Base-by-base conservation (phyloP, 2,329 filamentous ascomycete genomes). In the Exophiala sp. region DNA sequence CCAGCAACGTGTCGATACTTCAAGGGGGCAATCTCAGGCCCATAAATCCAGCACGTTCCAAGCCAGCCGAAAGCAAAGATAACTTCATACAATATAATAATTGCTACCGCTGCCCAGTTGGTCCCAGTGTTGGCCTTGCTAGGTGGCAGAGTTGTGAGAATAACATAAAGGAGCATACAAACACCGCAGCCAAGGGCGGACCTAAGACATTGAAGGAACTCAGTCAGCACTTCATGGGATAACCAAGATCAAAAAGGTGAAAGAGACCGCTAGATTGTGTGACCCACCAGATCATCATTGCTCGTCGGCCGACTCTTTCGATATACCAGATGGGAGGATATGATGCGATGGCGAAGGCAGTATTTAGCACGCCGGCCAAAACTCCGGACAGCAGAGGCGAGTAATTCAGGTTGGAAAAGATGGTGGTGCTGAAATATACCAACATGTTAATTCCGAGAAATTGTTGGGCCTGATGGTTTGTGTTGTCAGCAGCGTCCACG, bases 281-380 rank as follows among this genome's bases (percentile, higher is more conserved):
- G 0, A 83, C 83, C 50, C 87, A 87, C 59, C 88, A 82, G 11
- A 90, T 71, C 85, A 91, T 90, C 57, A 90, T 78, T 64, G 82
- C 80, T 14, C 87, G 79, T 33, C 87, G 74, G n/a, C 78, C 78
- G 46, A 76, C 69, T 48, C 70, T 74, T 62, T 80, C 77, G 52
- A 79, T 75, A 5, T 73, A 74, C 58, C 78, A 77, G 29, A 80
- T 72, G 3, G 77, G 72, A 32, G 80, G 66, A 67, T 71, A 75
- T 1, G 77, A 78, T 1, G 76, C 77, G 32, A 78, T 47, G 60
- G 79, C 80, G 63, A 80, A 80, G 55, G 79, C 76, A 0, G 77
- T 80, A 40, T 77, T 78, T 57, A 80, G 80, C 59, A 71, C 72
- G 6, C 77, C 78, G 16, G 78, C 76, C 9, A 81, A 65, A 11